phyloP scores from a whole-genome alignment of 805 yeast genomes.

The Pichia insulana region DNA sequence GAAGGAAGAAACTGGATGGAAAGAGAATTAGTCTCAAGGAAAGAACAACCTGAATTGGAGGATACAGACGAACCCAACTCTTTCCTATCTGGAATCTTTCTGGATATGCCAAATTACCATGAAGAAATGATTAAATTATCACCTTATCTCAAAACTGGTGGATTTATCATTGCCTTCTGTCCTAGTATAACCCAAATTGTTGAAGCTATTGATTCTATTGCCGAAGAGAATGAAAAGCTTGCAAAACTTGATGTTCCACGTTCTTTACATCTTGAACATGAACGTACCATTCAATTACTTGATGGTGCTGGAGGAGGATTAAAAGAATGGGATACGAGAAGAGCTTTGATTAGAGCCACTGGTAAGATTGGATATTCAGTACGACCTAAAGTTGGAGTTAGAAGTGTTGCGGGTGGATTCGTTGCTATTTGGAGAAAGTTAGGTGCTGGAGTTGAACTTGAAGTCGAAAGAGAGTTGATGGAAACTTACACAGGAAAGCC shows the following conservation, averaged over 20 bases:
- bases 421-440: constrained; percentile 34
- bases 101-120: constrained; percentile 39
- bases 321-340: constrained; percentile 43
- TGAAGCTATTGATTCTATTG: constrained; percentile 29
- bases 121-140: constrained; percentile 29
- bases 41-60: constrained; percentile 8
- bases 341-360: constrained; percentile 31
- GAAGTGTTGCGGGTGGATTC: constrained; percentile 44
- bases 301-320: constrained; percentile 45
- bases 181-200: constrained; percentile 43
- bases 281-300: constrained; percentile 33
- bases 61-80: constrained; percentile 19
- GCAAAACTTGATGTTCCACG: constrained; percentile 3
- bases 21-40: constrained; percentile 11
- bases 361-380: constrained; percentile 36
- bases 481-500: constrained; percentile 4
- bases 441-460: constrained; percentile 8
- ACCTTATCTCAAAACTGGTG: constrained; percentile 30
- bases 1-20: constrained; percentile 20
- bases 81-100: constrained; percentile 35
- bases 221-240: constrained; percentile 11
- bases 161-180: constrained; percentile 36
- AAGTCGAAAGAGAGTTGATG: constrained; percentile 8
- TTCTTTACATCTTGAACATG: constrained; percentile 12
- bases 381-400: constrained; percentile 41